Percentiles rank a stretch among this genome's conserved stretches.
phyloP scores from a whole-genome alignment of 805 yeast genomes.

The Ogataea corticis region DNA sequence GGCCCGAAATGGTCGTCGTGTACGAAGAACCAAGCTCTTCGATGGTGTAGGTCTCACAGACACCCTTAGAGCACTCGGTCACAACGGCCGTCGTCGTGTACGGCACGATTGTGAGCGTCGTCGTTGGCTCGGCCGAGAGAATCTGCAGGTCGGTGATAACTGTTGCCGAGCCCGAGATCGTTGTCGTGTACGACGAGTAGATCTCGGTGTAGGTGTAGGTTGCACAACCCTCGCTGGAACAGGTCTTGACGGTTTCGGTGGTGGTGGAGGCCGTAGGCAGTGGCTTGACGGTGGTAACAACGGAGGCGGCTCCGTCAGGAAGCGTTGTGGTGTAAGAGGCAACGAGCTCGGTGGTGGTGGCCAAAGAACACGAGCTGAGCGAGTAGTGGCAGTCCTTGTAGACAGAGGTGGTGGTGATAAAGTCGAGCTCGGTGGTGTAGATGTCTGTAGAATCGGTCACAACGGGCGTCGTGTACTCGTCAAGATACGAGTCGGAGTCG shows the following conservation, averaged over 20 bases:
- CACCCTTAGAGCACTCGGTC: background rate
- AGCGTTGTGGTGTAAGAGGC: conserved; percentile 27
- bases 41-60: conserved; percentile 11
- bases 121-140: conserved; percentile 12
- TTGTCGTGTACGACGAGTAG: conserved; percentile 22
- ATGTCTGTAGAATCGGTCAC: conserved; percentile 15
- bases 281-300: conserved; percentile 22
- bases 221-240: conserved; percentile 6
- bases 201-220: conserved; percentile 15
- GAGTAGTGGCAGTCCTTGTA: conserved; percentile 22
- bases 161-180: conserved; percentile 17
- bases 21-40: conserved; percentile 21
- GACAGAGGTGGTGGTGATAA: conserved; percentile 22
- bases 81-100: conserved; percentile 17
- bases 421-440: conserved; percentile 15
- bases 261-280: conserved; percentile 13
- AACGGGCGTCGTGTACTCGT: conserved; percentile 20
- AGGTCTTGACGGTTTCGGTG: conserved; percentile 11
- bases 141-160: conserved; percentile 16
- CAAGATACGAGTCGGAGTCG: conserved; percentile 13
- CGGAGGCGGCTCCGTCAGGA: conserved; percentile 17
- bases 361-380: conserved; percentile 22
- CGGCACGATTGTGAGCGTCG: conserved; percentile 4
- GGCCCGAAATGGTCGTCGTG: conserved; percentile 20
- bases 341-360: conserved; percentile 26